phyloP scores from a whole-genome alignment of 768 basidiomycete species.

The Xerocomus spinulosus region DNA sequence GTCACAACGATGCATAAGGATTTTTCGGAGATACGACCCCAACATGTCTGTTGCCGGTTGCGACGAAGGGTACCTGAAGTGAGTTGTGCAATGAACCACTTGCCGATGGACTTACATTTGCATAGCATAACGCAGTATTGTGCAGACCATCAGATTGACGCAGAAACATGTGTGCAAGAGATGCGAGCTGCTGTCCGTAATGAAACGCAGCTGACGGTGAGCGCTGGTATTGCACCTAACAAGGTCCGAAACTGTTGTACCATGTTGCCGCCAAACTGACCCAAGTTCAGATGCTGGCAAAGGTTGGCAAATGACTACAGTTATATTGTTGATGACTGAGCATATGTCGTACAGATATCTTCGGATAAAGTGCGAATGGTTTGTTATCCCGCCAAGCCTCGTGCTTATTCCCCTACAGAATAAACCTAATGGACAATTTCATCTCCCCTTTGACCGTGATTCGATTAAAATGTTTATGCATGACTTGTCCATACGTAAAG shows the following conservation, averaged over 20 bases:
- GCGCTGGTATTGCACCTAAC: slow-evolving; percentile 94
- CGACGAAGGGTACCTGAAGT: slow-evolving; percentile 94
- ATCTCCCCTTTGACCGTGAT: slow-evolving; percentile 59
- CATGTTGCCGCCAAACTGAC: slow-evolving; percentile 15
- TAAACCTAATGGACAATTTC: slow-evolving; percentile 92
- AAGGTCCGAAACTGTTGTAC: slow-evolving; percentile 50
- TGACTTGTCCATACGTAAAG: slow-evolving; percentile 77
- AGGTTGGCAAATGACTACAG: slow-evolving; percentile 54
- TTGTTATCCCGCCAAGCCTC: background rate
- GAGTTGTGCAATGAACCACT: slow-evolving; percentile 19
- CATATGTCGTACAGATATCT: slow-evolving; percentile 57
- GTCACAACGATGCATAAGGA: slow-evolving; percentile 66
- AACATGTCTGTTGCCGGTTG: slow-evolving; percentile 72
- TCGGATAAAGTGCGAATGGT: slow-evolving; percentile 68
- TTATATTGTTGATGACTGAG: slow-evolving; percentile 1
- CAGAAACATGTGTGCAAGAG: slow-evolving; percentile 71
- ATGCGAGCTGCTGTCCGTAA: slow-evolving; percentile 70
- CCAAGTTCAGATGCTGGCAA: slow-evolving; percentile 73
- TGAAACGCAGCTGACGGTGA: slow-evolving; percentile 85
- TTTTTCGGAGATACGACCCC: slow-evolving; percentile 68
- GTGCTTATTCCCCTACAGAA: slow-evolving; percentile 45
- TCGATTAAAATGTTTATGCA: slow-evolving; percentile 73
- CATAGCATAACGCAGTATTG: slow-evolving; percentile 83
- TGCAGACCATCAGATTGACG: slow-evolving; percentile 52
- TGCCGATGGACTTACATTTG: slow-evolving; percentile 6